phyloP scores from a whole-genome alignment of 768 basidiomycete species.

The Tephrocybe sp. region DNA sequence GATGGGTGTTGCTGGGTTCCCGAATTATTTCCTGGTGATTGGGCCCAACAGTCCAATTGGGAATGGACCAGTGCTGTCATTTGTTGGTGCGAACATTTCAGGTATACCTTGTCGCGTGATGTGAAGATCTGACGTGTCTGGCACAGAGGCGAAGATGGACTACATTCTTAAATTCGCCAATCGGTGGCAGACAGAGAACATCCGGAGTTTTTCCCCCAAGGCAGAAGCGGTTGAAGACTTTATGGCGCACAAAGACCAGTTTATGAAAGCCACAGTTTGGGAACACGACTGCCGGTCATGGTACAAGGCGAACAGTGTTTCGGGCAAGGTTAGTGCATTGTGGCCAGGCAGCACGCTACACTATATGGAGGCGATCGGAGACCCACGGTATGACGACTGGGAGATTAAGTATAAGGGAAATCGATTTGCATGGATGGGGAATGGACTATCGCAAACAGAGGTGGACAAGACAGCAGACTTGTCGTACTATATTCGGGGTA shows the following conservation, averaged over 20 bases:
- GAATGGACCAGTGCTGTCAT: conserved; percentile 29
- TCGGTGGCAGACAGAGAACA: conserved; percentile 34
- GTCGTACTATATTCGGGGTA: conserved; percentile 27
- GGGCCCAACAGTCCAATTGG: conserved; percentile 34
- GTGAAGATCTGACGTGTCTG: conserved; percentile 3
- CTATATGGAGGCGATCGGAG: conserved; percentile 29
- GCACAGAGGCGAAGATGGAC: conserved; percentile 28
- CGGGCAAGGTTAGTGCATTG: conserved; percentile 28
- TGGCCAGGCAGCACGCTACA: conserved; percentile 36
- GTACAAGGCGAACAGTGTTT: conserved; percentile 28
- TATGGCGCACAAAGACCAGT: conserved; percentile 26
- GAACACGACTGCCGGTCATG: conserved; percentile 28
- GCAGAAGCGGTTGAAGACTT: conserved; percentile 32
- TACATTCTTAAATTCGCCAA: conserved; percentile 31
- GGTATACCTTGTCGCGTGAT: background rate
- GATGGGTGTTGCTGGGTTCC: conserved; percentile 28
- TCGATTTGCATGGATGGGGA: conserved; percentile 32
- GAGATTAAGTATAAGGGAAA: conserved; percentile 30
- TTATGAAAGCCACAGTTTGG: conserved; percentile 34
- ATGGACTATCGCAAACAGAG: conserved; percentile 32
- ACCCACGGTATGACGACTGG: conserved; percentile 35
- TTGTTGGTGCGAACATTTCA: conserved; percentile 21
- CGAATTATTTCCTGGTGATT: conserved; percentile 30
- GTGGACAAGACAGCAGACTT: conserved; percentile 27
- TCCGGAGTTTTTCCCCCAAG: conserved; percentile 32